phyloP scores from a whole-genome alignment of 2,329 filamentous ascomycete species.

The Corniculantispora saksenae region DNA sequence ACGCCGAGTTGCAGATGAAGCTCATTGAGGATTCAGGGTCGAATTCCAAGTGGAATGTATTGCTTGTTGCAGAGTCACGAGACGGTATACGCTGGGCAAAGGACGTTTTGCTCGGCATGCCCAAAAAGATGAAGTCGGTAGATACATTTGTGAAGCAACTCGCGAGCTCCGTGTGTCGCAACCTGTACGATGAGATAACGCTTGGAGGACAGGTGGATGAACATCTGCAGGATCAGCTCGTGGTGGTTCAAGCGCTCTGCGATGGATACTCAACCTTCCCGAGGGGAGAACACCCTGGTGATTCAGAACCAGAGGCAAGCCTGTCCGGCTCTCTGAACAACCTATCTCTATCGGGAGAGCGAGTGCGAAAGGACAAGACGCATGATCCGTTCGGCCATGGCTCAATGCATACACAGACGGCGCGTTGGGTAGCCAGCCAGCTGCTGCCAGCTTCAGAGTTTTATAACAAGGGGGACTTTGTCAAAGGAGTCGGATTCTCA shows the following conservation, averaged over 20 bases:
- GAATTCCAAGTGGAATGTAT: constrained; percentile 53
- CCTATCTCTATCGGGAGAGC: constrained; percentile 29
- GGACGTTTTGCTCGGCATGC: constrained; percentile 45
- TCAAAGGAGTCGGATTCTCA: constrained; percentile 46
- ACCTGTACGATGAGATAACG: constrained; percentile 47
- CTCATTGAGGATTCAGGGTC: constrained; percentile 53
- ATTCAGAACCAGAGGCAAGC: constrained; percentile 19
- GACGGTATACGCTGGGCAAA: constrained; percentile 48
- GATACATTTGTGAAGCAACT: constrained; percentile 40
- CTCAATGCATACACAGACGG: constrained; percentile 58
- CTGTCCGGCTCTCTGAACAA: constrained; percentile 32
- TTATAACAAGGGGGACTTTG: constrained; percentile 52
- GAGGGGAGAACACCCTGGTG: constrained; percentile 26
- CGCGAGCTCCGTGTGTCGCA: constrained; percentile 45
- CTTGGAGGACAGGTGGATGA: constrained; percentile 53
- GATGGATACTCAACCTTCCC: constrained; percentile 52
- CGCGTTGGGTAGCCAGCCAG: constrained; percentile 58
- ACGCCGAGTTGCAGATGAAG: constrained; percentile 45
- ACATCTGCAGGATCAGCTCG: constrained; percentile 61
- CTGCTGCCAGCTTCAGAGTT: constrained; percentile 51
- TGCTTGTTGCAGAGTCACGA: constrained; percentile 56
- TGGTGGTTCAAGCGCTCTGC: constrained; percentile 61
- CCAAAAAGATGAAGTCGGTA: constrained; percentile 40
- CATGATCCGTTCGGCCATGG: constrained; percentile 57
- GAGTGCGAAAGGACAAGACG: constrained; percentile 45